Base-by-base conservation (phyloP, 331 rosid genomes). In the Arachis monticola region DNA sequence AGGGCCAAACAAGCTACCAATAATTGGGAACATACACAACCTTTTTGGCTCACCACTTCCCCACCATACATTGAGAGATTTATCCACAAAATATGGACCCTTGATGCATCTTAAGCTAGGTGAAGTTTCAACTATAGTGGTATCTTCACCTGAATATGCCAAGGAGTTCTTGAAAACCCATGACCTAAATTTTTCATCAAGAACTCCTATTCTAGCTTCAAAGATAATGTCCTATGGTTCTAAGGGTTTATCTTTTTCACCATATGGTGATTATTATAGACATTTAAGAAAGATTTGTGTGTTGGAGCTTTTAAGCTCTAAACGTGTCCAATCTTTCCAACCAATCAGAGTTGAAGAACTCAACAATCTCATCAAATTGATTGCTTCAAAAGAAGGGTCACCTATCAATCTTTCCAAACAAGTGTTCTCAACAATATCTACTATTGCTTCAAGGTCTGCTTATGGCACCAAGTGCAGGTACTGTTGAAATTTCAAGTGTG, bases 191-290 rank as follows among this genome's bases (percentile, higher is more conserved):
- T 88, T 88, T 62, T 75, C 89, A 7, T 78, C 81, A 10, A 80
- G 87, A 76, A 88, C 87, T 8, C 61, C 4, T 0, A 35, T 57
- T 7, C 52, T 81, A 35, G 77, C 77, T 42, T 1, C 78, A 17
- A 35, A 69, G 27, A 81, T 83, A 10, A 0, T 87, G 51, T 6
- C 67, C 51, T 82, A 84, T 52, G 60, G 50, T 40, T 53, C 46
- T 13, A 30, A 38, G 1, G 64, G 48, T 3, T 22, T 82, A 0
- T 8, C 45, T 40, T 84, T 77, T 72, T 44, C 84, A 12, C 85
- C 88, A 0, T 84, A 82, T 60, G 80, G 91, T 10, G 82, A 79
- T 32, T 73, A 87, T 35, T 83, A 80, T 84, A 83, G 78, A 75
- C 79, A 83, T 11, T 40, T 83, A 31, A 53, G 87, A 13, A 87